Evolutionary conservation across 257 asterid genomes (phyloP), one percentile per base, ranked within the genome.

Genomic region (Jacaranda copaia): DNA sequence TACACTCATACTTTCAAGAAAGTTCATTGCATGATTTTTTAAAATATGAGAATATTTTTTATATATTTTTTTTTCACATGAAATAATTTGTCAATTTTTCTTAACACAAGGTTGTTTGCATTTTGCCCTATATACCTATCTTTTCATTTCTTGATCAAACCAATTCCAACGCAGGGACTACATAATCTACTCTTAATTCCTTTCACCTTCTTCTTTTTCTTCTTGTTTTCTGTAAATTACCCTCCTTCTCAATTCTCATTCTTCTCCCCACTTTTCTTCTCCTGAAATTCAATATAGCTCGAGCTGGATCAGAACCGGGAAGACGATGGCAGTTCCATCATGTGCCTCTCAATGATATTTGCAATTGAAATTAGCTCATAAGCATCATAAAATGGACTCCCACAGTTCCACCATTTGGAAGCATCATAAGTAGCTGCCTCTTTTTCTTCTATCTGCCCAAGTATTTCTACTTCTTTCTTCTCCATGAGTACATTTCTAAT

Each of bases 301-400:
- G 46, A 32, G 10, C 1, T 32, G 8, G 42, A 19, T 8, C 40
- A 5, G 25, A 25, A 10, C 12, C 67, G 25, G 0, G 55, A 45
- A 35, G 68, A 20, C 0, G 56, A 11, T 3, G 88, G 83, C 16
- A 74, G 46, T 10, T 49, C 18, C 81, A 60, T 70, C 59, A 75
- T 76, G 46, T 84, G 83, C 7, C 83, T 78, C 43, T 87, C 91
- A 4, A 89, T 83, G 63, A 85, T 53, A 66, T 82, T 65, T 0
- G 78, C 53, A 4, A 85, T 43, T 40, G 90, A 82, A 52, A 76
- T 80, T 19, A 87, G 65, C 73, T 89, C 94, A 13, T 76, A 79
- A 48, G 91, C 79, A 84, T 87, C 94, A 59, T 89, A 85, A 6
- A 87, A 81, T 5, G 85, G 81, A 77, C 90, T 89, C 76, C 94